phyloP scores from a whole-genome alignment of 106 monocot genomes.

The Dioscorea dumetorum region DNA sequence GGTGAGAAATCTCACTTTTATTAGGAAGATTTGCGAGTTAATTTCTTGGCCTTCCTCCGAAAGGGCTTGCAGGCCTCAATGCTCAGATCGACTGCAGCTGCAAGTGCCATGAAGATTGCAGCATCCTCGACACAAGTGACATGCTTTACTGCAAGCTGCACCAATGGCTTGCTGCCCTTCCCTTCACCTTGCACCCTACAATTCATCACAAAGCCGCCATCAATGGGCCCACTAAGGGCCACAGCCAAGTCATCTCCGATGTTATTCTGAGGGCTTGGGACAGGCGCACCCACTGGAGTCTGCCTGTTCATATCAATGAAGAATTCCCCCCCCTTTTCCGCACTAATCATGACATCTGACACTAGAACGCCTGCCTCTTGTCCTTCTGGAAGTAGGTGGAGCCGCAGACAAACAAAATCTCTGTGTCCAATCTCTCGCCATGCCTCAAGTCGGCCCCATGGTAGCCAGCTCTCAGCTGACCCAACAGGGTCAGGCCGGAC shows the following conservation, averaged over 20 bases:
- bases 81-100: slow-evolving; percentile 86
- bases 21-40: no score
- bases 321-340: slow-evolving; percentile 74
- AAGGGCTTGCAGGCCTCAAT: slow-evolving; percentile 79
- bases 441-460: slow-evolving; percentile 72
- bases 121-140: slow-evolving; percentile 85
- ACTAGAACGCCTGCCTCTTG: slow-evolving; percentile 47
- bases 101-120: slow-evolving; percentile 83
- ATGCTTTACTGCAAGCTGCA: slow-evolving; percentile 68
- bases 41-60: slow-evolving; percentile 32
- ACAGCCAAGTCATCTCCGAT: not conserved
- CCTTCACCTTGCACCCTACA: slow-evolving; percentile 74
- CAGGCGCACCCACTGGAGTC: slow-evolving; percentile 5
- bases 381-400: slow-evolving; percentile 56
- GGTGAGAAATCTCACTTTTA: no score
- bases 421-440: slow-evolving; percentile 48
- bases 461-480: slow-evolving; percentile 47
- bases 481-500: slow-evolving; percentile 37
- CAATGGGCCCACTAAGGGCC: not conserved
- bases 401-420: slow-evolving; percentile 43
- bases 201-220: slow-evolving; percentile 74
- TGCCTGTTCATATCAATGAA: slow-evolving; percentile 66
- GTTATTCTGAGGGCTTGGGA: not conserved
- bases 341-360: slow-evolving; percentile 37
- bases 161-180: slow-evolving; percentile 59